Evolutionary conservation across 1,284 basidiomycete species (phyloP).

Genomic region (Ustilago bromivora): DNA sequence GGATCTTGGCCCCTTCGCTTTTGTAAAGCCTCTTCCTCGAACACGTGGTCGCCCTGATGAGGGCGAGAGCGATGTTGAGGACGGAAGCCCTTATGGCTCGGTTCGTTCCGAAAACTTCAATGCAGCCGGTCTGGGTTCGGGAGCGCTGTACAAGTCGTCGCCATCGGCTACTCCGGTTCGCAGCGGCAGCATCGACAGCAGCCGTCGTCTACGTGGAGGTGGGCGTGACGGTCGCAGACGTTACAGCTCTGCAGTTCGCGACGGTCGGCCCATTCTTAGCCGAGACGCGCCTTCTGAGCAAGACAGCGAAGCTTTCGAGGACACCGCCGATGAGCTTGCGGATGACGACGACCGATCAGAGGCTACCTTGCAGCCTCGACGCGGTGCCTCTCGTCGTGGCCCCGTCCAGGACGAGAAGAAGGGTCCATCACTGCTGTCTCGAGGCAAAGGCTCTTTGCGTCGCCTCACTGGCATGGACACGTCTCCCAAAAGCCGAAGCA

Average conservation of each 20-base stretch:
- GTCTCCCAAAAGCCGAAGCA: slow-evolving; percentile 18
- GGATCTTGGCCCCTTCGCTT: slow-evolving; percentile 57
- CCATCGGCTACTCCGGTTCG: background rate
- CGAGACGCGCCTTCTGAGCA: slow-evolving; percentile 25
- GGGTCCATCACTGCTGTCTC: slow-evolving; percentile 27
- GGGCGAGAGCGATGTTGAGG: slow-evolving; percentile 45
- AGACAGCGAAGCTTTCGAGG: slow-evolving; percentile 40
- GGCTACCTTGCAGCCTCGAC: slow-evolving; percentile 35
- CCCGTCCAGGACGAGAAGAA: slow-evolving; percentile 14
- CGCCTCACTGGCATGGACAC: slow-evolving; percentile 30
- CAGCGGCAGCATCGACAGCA: slow-evolving; percentile 23
- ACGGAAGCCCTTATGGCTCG: slow-evolving; percentile 36
- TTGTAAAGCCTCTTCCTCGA: slow-evolving; percentile 59
- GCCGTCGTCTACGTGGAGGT: slow-evolving; percentile 28
- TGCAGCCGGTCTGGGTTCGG: slow-evolving; percentile 43
- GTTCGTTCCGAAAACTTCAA: slow-evolving; percentile 40
- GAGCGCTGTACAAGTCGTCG: slow-evolving; percentile 31
- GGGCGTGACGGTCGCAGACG: slow-evolving; percentile 39
- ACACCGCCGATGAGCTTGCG: slow-evolving; percentile 30
- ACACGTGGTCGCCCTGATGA: slow-evolving; percentile 52
- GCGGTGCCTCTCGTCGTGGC: slow-evolving; percentile 28
- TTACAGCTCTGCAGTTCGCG: slow-evolving; percentile 37
- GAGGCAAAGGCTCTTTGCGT: slow-evolving; percentile 40
- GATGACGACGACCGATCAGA: slow-evolving; percentile 46
- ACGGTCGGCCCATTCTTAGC: slow-evolving; percentile 38